These are phyloP conservation scores for Hysterangium stoloniferum DNA, from an alignment of 768 basidiomycete species.

Conservation along the genomic window DNA sequence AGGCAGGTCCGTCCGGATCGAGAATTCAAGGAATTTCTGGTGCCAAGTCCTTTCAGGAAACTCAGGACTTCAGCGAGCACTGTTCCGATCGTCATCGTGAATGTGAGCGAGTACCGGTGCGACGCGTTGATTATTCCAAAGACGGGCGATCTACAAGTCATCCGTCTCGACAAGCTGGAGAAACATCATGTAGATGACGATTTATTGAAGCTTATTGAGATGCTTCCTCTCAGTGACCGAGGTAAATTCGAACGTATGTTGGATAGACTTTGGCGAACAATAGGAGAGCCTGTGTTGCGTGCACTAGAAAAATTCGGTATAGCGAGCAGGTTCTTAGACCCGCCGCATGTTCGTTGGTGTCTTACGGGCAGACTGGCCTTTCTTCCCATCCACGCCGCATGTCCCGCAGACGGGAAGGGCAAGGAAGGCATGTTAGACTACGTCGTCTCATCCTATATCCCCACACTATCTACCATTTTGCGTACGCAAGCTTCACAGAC, in stretches of 20 bases:
- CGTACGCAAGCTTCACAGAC: not conserved
- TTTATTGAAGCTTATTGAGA: constrained; percentile 6
- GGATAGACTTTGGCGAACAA: constrained; percentile 1
- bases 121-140: constrained; percentile 31
- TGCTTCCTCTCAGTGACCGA: not conserved
- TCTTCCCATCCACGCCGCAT: constrained; percentile 30
- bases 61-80: constrained; percentile 22
- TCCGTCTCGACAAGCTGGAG: constrained; percentile 13
- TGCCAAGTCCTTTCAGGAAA: constrained; percentile 16
- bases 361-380: constrained; percentile 23
- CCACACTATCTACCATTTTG: constrained; percentile 21
- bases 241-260: not conserved
- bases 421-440: constrained; percentile 17
- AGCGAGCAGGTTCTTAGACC: not conserved
- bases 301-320: not conserved
- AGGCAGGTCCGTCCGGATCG: constrained; percentile 25
- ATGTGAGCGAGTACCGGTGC: constrained; percentile 25
- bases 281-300: constrained; percentile 10
- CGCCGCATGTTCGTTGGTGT: constrained; percentile 21
- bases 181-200: constrained; percentile 7
- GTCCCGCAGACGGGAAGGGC: constrained; percentile 15
- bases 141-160: not conserved
- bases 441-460: constrained; percentile 24
- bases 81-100: constrained; percentile 34
- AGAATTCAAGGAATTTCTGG: constrained; percentile 28